Base-by-base conservation (phyloP, 148 eudicot genomes). In the Salicornia ramosissima region DNA sequence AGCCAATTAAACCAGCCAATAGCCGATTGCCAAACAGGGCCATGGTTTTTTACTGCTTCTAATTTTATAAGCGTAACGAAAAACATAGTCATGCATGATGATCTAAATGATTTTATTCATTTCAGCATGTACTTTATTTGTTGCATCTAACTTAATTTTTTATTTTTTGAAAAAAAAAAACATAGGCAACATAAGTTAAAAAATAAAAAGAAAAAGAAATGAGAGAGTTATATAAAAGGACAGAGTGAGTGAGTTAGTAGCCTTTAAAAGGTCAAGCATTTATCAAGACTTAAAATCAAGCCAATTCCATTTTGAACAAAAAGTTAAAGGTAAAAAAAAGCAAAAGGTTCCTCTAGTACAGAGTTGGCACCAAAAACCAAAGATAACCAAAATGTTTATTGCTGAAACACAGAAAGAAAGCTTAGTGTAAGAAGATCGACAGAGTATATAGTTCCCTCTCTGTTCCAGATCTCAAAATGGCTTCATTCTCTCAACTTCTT, bases 401-500 rank as follows among this genome's bases (percentile, higher is more conserved):
- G 28, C 61, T 36, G 40, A 53, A 75, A 49, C 53, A 67, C 31
- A 53, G 33, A 42, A 67, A 77, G 40, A 67, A n/a, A 60, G 62
- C 67, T 59, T 72, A 77, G 45, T 11, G 62, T 43, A 51, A 36
- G n/a, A n/a, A n/a, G n/a, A n/a, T n/a, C n/a, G n/a, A n/a, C n/a
- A 15, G 62, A 58, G 45, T 49, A 25, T 71, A 45, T 67, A 57
- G 15, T 42, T 21, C 64, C 55, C 34, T 71, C 75, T 67, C 56
- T 71, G 39, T 65, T 64, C 47, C 57, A 64, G 46, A 72, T 70
- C 80, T 76, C 71, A 74, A 78, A 85, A 81, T 91, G 97, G 89
- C 77, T 68, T 82, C 75, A 50, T 62, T 60, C 67, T 54, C 64
- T 43, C 36, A 55, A 43, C 63, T 73, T 61, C 71, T 81, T 52